A percentile compares a stretch with the other conserved stretches of the same genome.
Evolutionary conservation across 257 asterid genomes (phyloP).

Genomic region (Solanum lycopersicoides): DNA sequence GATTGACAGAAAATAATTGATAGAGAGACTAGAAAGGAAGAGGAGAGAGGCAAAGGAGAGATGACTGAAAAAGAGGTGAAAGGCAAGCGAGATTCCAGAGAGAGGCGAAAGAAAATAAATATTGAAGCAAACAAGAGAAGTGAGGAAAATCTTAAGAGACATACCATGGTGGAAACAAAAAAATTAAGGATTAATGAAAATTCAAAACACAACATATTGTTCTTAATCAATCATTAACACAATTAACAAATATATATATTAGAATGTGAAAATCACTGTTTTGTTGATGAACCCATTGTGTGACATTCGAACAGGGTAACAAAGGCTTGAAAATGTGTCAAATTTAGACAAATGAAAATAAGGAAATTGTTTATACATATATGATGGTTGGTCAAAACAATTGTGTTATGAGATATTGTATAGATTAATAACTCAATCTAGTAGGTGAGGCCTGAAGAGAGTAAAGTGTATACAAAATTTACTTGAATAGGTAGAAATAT

Average conservation of each 20-base stretch:
- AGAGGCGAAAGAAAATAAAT: neutral
- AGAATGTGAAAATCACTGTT: neutral
- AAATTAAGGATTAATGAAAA: neutral
- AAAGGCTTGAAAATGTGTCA: neutral
- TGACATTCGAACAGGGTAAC: neutral
- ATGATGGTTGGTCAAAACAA: neutral
- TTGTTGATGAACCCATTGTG: neutral
- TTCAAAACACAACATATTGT: neutral
- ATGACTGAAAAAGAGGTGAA: too few species aligned
- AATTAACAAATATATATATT: neutral
- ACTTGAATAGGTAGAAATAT: neutral
- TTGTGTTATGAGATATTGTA: too few species aligned
- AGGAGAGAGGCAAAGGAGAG: too few species aligned
- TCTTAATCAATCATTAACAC: neutral
- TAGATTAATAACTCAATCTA: neutral
- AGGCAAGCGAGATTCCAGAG: too few species aligned
- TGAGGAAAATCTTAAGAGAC: neutral
- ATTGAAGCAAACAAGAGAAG: neutral
- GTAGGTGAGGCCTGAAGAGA: neutral
- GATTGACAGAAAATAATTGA: too few species aligned
- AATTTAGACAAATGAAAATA: neutral
- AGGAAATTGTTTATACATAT: neutral
- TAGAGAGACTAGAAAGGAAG: too few species aligned
- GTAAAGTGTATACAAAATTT: neutral
- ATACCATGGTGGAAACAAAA: neutral